These are phyloP conservation scores for Caulochytrium protostelioides DNA, from an alignment of 371 early-diverging fungal species.

Conservation along the genomic window DNA sequence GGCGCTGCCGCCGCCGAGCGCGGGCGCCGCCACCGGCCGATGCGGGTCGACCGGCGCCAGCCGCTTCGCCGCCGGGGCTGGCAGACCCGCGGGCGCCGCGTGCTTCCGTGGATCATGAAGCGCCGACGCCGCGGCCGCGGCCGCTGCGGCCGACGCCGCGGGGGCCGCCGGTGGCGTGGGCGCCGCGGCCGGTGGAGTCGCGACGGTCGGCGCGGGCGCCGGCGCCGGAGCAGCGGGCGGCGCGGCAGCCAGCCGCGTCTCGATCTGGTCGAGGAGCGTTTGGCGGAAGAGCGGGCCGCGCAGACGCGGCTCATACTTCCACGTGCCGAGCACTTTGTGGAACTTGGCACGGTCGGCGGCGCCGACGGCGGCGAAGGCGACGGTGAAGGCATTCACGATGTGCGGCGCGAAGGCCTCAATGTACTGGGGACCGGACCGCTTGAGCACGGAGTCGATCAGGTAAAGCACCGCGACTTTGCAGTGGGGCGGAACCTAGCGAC, in stretches of 20 bases:
- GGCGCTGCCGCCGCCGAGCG: conserved; percentile 7
- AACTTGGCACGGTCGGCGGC: conserved; percentile 35
- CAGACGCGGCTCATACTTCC: conserved; percentile 46
- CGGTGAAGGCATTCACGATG: conserved; percentile 41
- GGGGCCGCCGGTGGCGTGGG: too few species aligned
- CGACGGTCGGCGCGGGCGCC: conserved; percentile 6
- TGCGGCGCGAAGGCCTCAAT: conserved; percentile 41
- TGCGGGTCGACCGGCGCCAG: conserved; percentile 1
- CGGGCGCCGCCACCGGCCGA: conserved; percentile 4
- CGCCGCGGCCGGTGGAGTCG: too few species aligned
- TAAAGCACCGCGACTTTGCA: conserved; percentile 71
- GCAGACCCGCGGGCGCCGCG: conserved; percentile 14
- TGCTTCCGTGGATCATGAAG: conserved; percentile 1
- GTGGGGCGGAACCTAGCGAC: conserved; percentile 46
- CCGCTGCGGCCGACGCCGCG: too few species aligned
- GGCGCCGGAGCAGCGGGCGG: conserved; percentile 7
- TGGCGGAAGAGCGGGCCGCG: conserved; percentile 26
- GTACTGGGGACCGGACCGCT: conserved; percentile 66
- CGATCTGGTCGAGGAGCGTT: conserved; percentile 29
- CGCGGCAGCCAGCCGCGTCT: conserved; percentile 11
- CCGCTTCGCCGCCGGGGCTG: conserved; percentile 10
- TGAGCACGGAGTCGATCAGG: conserved; percentile 77
- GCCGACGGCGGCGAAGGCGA: conserved; percentile 47
- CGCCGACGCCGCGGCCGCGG: conserved; percentile 2
- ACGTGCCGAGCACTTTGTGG: conserved; percentile 50